phyloP scores from a whole-genome alignment of 768 basidiomycete genomes.

The Hortiboletus campestris region DNA sequence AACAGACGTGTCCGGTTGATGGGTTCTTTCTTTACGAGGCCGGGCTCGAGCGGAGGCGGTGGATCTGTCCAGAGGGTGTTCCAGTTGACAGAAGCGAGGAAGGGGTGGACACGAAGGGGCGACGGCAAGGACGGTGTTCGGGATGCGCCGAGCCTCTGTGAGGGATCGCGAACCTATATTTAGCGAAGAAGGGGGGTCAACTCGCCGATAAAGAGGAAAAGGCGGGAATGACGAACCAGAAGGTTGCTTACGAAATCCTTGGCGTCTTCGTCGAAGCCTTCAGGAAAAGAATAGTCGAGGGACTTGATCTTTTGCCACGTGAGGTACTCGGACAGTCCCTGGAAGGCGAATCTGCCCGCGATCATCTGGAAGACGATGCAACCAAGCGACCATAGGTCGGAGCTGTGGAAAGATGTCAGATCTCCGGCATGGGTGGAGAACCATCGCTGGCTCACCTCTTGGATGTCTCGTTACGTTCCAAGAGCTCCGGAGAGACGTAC shows the following conservation, averaged over 20 bases:
- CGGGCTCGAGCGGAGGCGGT: constrained; percentile 56
- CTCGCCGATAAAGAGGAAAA: not conserved
- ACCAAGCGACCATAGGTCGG: constrained; percentile 94
- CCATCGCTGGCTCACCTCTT: constrained; percentile 52
- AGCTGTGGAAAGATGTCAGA: constrained; percentile 42
- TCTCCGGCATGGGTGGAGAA: not conserved
- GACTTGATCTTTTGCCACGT: constrained; percentile 94
- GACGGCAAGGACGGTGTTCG: constrained; percentile 37
- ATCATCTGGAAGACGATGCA: constrained; percentile 95
- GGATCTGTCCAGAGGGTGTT: constrained; percentile 61
- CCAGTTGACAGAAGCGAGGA: constrained; percentile 62
- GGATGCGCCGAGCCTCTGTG: constrained; percentile 57
- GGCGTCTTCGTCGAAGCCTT: constrained; percentile 79
- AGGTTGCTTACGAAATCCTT: constrained; percentile 76
- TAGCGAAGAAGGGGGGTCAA: constrained; percentile 7
- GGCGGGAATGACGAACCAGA: constrained; percentile 45
- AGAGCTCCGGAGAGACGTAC: constrained; percentile 85
- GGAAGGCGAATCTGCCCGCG: constrained; percentile 87
- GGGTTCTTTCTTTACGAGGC: constrained; percentile 51
- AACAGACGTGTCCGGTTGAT: constrained; percentile 9
- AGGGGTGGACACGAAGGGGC: constrained; percentile 57
- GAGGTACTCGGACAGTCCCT: constrained; percentile 87
- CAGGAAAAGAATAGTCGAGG: constrained; percentile 83
- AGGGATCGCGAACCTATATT: constrained; percentile 56
- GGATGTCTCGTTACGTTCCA: constrained; percentile 70